Base-by-base conservation (phyloP, 345 rosid genomes). In the Psidium guajava region DNA sequence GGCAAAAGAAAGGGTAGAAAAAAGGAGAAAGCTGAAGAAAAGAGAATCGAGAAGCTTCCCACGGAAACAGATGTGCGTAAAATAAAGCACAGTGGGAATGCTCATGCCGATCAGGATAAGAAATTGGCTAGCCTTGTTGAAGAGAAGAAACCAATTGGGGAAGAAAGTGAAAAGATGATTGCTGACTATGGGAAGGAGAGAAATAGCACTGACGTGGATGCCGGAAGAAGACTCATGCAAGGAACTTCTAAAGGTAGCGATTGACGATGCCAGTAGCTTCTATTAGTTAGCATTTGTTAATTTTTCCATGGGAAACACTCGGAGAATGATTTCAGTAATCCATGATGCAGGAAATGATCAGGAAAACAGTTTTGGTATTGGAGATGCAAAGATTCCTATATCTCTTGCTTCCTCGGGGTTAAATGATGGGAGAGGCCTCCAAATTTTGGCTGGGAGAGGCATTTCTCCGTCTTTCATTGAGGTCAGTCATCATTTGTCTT, bases 1-100 rank as follows among this genome's bases (percentile, higher is more conserved):
- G 85, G 80, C 25, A 83, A 58, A 59, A 84, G 83, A 52, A 80
- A 53, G 8, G 74, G 83, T 5, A 82, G 44, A 47, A 84, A 61
- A 64, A 89, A 82, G 57, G 57, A 52, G 20, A 53, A 84, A 84
- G 27, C 36, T 32, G 85, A 82, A 54, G 89, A 88, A 75, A 75
- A 61, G 54, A 75, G 58, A 13, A 47, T 25, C 1, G 54, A 57
- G 69, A 47, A 77, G 51, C 54, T 69, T 83, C 49, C 24, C 0
- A 83, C 54, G 40, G 86, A 75, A 83, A 85, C 54, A 52, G 84
- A 83, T 6, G 84, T 74, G 52, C 44, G 22, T 22, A 55, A 32
- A 15, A 36, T 21, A 84, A 50, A 49, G 32, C 27, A 84, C 42
- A 82, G 88, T 51, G 58, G 52, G 9, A 36, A 21, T 47, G 56